phyloP scores from a whole-genome alignment of 2,329 filamentous ascomycete genomes.

The Simplicillium aogashimaense region DNA sequence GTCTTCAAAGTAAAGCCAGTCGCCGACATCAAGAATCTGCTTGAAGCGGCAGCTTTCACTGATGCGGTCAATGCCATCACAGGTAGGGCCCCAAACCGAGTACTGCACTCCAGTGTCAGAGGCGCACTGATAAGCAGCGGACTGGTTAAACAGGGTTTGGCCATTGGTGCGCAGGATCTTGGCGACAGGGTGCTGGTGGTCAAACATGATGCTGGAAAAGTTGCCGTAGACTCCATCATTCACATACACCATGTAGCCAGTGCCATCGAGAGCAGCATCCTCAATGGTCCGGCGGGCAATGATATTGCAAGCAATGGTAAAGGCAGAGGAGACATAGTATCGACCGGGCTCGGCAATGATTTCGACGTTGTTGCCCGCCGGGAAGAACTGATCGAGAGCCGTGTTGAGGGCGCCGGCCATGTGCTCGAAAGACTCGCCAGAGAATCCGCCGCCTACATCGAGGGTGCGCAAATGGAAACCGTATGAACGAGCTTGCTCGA shows the following conservation, averaged over 20 bases:
- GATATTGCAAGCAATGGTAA: slow-evolving; percentile 90
- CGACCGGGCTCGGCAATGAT: slow-evolving; percentile 94
- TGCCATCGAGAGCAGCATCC: slow-evolving; percentile 53
- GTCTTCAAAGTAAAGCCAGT: slow-evolving; percentile 97
- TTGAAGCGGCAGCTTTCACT: slow-evolving; percentile 69
- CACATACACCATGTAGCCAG: slow-evolving; percentile 92
- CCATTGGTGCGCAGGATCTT: slow-evolving; percentile 62
- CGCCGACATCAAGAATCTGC: slow-evolving; percentile 75
- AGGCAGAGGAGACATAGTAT: slow-evolving; percentile 89
- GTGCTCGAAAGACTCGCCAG: slow-evolving; percentile 78
- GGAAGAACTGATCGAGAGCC: slow-evolving; percentile 83
- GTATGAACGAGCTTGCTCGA: slow-evolving; percentile 68
- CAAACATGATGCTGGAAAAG: slow-evolving; percentile 98
- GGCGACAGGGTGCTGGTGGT: slow-evolving; percentile 85
- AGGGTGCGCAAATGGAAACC: slow-evolving; percentile 79
- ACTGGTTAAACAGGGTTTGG: slow-evolving; percentile 47
- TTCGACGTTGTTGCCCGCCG: slow-evolving; percentile 57
- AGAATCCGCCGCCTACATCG: slow-evolving; percentile 92
- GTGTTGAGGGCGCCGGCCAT: slow-evolving; percentile 75
- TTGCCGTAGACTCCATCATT: slow-evolving; percentile 98
- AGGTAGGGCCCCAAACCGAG: slow-evolving; percentile 96
- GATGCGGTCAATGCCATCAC: slow-evolving; percentile 95
- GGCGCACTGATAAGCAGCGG: slow-evolving; percentile 34
- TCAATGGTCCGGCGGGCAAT: slow-evolving; percentile 88
- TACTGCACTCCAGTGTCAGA: slow-evolving; percentile 59